These are phyloP conservation scores for Gremmenia infestans DNA, from an alignment of 2,329 filamentous ascomycete genomes.

Conservation along the genomic window DNA sequence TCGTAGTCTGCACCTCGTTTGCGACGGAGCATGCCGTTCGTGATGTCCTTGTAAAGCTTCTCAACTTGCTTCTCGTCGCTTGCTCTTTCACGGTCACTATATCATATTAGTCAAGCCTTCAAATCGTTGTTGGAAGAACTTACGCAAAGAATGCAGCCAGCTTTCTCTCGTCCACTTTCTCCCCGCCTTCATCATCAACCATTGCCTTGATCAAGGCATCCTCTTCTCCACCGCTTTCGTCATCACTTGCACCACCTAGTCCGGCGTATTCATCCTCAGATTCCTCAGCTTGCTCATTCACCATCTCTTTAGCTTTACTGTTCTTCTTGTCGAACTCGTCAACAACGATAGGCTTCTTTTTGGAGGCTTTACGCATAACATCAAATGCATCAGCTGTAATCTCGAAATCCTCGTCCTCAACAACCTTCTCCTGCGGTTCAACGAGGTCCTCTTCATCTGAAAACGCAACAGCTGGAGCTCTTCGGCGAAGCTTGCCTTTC, in stretches of 20 bases:
- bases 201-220: conserved; percentile 74
- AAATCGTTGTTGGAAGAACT: conserved; percentile 38
- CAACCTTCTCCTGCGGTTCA: conserved; percentile 17
- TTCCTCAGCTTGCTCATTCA: conserved; percentile 92
- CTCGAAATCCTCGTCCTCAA: conserved; percentile 32
- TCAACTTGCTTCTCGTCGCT: conserved; percentile 83
- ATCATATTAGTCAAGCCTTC: conserved; percentile 7
- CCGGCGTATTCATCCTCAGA: conserved; percentile 98
- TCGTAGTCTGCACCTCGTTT: conserved; percentile 78
- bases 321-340: conserved; percentile 75
- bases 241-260: conserved; percentile 82
- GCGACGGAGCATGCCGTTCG: conserved; percentile 78
- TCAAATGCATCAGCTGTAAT: conserved; percentile 35
- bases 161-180: conserved; percentile 73
- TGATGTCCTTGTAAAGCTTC: conserved; percentile 89
- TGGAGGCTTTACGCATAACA: conserved; percentile 63
- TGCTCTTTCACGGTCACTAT: conserved; percentile 70
- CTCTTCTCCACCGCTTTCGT: conserved; percentile 73
- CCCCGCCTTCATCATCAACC: conserved; percentile 78
- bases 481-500: conserved; percentile 52
- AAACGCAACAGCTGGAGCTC: conserved; percentile 38
- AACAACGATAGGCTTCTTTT: conserved; percentile 47
- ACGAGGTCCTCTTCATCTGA: conserved; percentile 32
- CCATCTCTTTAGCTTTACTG: conserved; percentile 79
- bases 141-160: conserved; percentile 86